These are phyloP conservation scores for Trypanosoma melophagium DNA, from an alignment of 208 protist genomes.

Conservation along the genomic window DNA sequence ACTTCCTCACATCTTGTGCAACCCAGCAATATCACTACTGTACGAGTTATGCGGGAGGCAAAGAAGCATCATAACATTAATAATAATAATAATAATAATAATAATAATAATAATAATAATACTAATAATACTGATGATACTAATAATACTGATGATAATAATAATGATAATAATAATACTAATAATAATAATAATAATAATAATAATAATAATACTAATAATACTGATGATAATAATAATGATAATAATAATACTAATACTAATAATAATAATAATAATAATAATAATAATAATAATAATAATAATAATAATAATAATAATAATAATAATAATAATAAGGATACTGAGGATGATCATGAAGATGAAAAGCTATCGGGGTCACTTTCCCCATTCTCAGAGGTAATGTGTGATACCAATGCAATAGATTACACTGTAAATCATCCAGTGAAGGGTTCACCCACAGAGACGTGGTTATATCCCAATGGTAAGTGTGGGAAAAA, in stretches of 20 bases:
- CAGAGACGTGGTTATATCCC: conserved; percentile 2
- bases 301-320: conserved; percentile 5
- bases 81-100: background rate
- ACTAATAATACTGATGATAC: background rate
- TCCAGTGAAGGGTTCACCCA: background rate
- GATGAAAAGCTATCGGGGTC: background rate
- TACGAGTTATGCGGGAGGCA: too few relatives aligned
- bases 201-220: background rate
- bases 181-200: conserved; percentile 5
- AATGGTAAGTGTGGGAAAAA: conserved; percentile 41
- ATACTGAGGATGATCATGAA: background rate
- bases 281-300: background rate
- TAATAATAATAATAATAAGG: background rate
- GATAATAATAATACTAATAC: background rate
- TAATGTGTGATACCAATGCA: too few relatives aligned
- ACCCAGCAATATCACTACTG: too few relatives aligned
- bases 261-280: background rate
- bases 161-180: background rate
- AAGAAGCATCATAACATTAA: background rate
- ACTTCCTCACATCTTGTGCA: too few relatives aligned
- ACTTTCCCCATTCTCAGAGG: background rate
- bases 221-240: background rate
- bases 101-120: background rate
- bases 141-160: background rate
- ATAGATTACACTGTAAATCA: too few relatives aligned